Evolutionary conservation across 2,329 filamentous ascomycete genomes (phyloP), one percentile per base, ranked within the genome.

Genomic region (Microascus cirrosus): DNA sequence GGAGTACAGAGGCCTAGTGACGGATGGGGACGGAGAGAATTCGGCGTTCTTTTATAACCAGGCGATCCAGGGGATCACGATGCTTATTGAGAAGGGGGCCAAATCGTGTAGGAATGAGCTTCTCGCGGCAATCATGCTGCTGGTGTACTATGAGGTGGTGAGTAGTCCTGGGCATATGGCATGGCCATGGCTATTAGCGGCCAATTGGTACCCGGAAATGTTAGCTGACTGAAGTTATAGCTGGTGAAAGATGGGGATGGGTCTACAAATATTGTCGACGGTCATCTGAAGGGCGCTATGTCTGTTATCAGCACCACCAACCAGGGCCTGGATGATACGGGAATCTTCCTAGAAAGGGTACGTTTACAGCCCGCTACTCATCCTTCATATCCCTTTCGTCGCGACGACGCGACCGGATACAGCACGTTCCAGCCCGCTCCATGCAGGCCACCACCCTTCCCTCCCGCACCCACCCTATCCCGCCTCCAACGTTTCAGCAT

Each of bases 91-190:
- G 61, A 71, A 77, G 52, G 78, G 78, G 28, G 69, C 70, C 6
- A 71, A 73, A 59, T 73, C 72, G 20, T 76, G 80, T 58, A 72
- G 74, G 62, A 83, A 83, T 57, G 82, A 86, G 65, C 68, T 85
- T 4, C 63, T 85, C 50, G 81, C 80, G 1, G 77, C 81, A 2
- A 83, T 85, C 54, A 84, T 85, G 71, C 71, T 85, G 4, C 66
- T 84, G 4, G 76, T 85, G 1, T 85, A 85, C 63, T 84, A 83
- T 60, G 82, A 85, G 77, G 81, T 83, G 61, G 82, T 84, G 62
- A 70, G 81, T 72, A 34, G 32, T n/a, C 15, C 18, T 45, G 25
- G 4, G 45, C n/a, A n/a, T n/a, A n/a, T n/a, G n/a, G n/a, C n/a
- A n/a, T n/a, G n/a, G n/a, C n/a, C n/a, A n/a, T n/a, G n/a, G n/a